Conservation (phyloP, 78 protist species). For the Speleostelium caveatum region DNA sequence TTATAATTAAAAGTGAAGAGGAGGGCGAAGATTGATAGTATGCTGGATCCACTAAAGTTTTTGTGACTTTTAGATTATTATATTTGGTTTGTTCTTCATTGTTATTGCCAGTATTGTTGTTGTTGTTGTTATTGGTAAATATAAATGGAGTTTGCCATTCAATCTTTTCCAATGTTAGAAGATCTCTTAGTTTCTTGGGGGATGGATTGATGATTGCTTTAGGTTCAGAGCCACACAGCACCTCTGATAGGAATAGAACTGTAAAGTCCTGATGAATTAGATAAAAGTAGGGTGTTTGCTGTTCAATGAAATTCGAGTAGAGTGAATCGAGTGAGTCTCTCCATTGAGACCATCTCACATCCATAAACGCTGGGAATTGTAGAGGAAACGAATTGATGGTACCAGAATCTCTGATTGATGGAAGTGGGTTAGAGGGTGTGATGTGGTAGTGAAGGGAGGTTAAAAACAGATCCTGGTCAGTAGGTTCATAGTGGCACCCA, state of each 20-base stretch:
- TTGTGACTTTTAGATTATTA: not conserved
- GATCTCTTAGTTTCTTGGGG: conserved; percentile 5
- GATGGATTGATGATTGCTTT: conserved; percentile 42
- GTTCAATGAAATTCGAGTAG: conserved; percentile 15
- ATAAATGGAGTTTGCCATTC: conserved; percentile 66
- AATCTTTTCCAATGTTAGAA: conserved; percentile 1
- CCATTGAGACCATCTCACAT: conserved; percentile 1
- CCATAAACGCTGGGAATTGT: conserved; percentile 1
- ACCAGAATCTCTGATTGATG: not conserved
- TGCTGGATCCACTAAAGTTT: conserved; percentile 41
- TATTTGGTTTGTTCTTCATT: not conserved
- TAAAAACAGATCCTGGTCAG: not conserved
- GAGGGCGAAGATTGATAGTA: conserved; percentile 54
- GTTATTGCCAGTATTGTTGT: not conserved
- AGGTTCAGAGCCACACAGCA: not conserved
- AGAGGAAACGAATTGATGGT: not conserved
- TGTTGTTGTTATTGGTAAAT: not conserved
- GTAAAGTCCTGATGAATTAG: conserved; percentile 1
- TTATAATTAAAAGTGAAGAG: conserved; percentile 8
- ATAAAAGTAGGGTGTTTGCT: conserved; percentile 10
- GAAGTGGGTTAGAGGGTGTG: not conserved
- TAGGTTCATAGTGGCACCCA: not conserved
- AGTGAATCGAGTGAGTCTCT: conserved; percentile 1
- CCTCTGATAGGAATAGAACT: not conserved
- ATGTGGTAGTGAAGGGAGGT: not conserved